A percentile compares a stretch with the other conserved stretches of the same genome.
Conservation (phyloP, 257 asterid genomes). For the Scutellaria minor region DNA sequence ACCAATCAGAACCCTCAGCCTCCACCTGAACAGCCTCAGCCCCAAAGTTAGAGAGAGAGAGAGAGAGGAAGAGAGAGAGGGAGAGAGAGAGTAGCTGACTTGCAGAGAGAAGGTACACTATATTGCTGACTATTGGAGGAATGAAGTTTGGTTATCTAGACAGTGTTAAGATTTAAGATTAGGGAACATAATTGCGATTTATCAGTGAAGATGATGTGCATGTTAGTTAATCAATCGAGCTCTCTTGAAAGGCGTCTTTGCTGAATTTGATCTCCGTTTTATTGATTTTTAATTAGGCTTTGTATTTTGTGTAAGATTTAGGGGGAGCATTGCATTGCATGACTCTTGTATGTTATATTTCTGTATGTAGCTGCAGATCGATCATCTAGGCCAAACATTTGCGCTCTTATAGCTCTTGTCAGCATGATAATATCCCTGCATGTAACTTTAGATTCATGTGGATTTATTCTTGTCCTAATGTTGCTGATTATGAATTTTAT, state of each 20-base stretch:
- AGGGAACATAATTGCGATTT: slow-evolving; percentile 19
- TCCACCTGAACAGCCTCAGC: slow-evolving; percentile 30
- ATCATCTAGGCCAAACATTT: slow-evolving; percentile 14
- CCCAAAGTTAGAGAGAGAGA: slow-evolving; percentile 24
- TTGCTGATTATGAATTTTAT: neutral
- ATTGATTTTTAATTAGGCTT: slow-evolving; percentile 20
- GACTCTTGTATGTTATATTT: slow-evolving; percentile 29
- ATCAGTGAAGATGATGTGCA: slow-evolving; percentile 36
- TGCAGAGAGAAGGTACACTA: slow-evolving; percentile 32
- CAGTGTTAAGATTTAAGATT: slow-evolving; percentile 28
- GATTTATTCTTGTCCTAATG: neutral
- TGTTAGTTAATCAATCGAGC: slow-evolving; percentile 24
- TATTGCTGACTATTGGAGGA: slow-evolving; percentile 42
- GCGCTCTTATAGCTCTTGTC: slow-evolving; percentile 13
- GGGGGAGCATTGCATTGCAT: slow-evolving; percentile 26
- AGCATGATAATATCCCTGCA: slow-evolving; percentile 14
- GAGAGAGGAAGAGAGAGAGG: no score
- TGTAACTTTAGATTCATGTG: slow-evolving; percentile 31
- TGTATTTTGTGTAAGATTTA: slow-evolving; percentile 34
- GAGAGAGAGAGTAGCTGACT: slow-evolving; percentile 23
- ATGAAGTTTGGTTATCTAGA: slow-evolving; percentile 29
- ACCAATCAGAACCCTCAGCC: slow-evolving; percentile 22
- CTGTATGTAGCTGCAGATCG: slow-evolving; percentile 34
- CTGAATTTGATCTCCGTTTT: slow-evolving; percentile 29
- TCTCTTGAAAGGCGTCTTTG: slow-evolving; percentile 31